Conservation (phyloP, 2,329 filamentous ascomycete species). For the Diaporthe batatas region DNA sequence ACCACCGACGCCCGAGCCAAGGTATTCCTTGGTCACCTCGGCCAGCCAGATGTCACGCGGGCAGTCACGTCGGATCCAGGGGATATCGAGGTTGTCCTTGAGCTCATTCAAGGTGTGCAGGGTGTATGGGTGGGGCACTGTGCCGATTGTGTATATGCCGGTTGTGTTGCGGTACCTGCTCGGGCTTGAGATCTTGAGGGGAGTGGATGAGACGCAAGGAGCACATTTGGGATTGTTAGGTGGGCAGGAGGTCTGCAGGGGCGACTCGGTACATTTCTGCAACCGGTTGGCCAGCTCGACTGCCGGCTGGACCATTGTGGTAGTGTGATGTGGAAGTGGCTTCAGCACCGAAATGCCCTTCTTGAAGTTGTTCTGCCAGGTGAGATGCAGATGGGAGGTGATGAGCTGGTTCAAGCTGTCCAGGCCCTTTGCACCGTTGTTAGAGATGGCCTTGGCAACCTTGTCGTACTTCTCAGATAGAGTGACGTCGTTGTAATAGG, state of each 20-base stretch:
- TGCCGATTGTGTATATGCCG: slow-evolving; percentile 83
- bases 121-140: slow-evolving; percentile 93
- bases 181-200: slow-evolving; percentile 76
- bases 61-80: slow-evolving; percentile 76
- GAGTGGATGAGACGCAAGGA: slow-evolving; percentile 76
- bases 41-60: slow-evolving; percentile 84
- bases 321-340: slow-evolving; percentile 81
- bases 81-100: slow-evolving; percentile 70
- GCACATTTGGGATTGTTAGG: slow-evolving; percentile 83
- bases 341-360: slow-evolving; percentile 86
- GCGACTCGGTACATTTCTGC: slow-evolving; percentile 79
- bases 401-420: slow-evolving; percentile 79
- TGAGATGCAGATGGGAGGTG: slow-evolving; percentile 85
- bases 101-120: slow-evolving; percentile 76
- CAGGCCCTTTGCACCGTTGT: slow-evolving; percentile 71
- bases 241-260: slow-evolving; percentile 83
- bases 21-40: slow-evolving; percentile 76
- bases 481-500: slow-evolving; percentile 78
- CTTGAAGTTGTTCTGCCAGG: slow-evolving; percentile 84
- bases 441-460: slow-evolving; percentile 72
- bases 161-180: slow-evolving; percentile 79
- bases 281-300: slow-evolving; percentile 81
- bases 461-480: slow-evolving; percentile 76
- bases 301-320: slow-evolving; percentile 77
- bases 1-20: slow-evolving; percentile 73